Base-by-base conservation (phyloP, 306 rosid species). In the Lagenaria siceraria region DNA sequence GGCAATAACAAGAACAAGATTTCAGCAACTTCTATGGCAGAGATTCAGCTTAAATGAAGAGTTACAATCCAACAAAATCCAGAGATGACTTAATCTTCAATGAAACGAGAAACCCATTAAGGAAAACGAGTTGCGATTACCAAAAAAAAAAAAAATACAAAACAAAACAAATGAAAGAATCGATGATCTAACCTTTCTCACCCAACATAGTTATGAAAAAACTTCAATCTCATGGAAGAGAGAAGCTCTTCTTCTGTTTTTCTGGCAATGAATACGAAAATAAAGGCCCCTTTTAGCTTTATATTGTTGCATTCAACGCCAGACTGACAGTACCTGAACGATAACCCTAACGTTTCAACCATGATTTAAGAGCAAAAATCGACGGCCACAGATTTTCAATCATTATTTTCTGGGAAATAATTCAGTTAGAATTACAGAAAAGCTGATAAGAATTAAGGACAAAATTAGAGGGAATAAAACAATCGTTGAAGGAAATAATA, bases 331-430 rank as follows among this genome's bases (percentile, higher is more conserved):
- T 40, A 19, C 53, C 22, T 10, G 51, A 21, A 40, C 29, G 31
- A 40, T n/a, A 66, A 10, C 74, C 74, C 74, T 36, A 66, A 7
- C 5, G 29, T 66, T 38, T 38, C 29, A 12, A 35, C 71, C 10
- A 11, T 69, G 76, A 71, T 48, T 48, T 25, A 48, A 13, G 33
- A 71, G 76, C 59, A 48, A 48, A 48, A 71, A 71, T 71, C 76
- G 33, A 71, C 55, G 75, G 75, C 76, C 76, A 71, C 24, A 71
- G 35, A 71, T 24, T 43, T 48, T 27, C 59, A 71, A 48, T 22
- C 38, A 8, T 8, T 38, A 36, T 65, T 46, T 43, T 43, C 75
- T 69, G 15, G 15, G 25, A 24, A 49, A 18, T 46, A 46, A 70
- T 42, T 68, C 53, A 22, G 9, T 5, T 5, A 12, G 14, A 27